Evolutionary conservation across 306 rosid species (phyloP).

Genomic region (Hippophae gyantsensis): DNA sequence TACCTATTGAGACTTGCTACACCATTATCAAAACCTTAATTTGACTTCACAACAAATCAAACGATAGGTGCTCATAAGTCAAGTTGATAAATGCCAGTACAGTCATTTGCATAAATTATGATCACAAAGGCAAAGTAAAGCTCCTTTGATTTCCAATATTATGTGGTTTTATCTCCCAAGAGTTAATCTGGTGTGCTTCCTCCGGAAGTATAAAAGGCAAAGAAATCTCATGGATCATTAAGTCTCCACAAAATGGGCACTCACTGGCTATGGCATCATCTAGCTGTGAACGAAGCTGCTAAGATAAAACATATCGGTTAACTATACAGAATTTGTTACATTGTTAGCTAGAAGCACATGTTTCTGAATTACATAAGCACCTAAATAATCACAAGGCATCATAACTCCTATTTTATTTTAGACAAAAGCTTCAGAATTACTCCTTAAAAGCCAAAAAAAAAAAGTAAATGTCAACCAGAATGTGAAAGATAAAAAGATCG

Average conservation of each 20-base stretch:
- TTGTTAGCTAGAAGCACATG: not conserved
- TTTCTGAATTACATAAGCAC: not conserved
- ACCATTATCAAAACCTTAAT: no score
- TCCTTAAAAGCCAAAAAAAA: not conserved
- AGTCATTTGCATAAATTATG: not conserved
- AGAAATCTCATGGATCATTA: slow-evolving; percentile 90
- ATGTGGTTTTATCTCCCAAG: slow-evolving; percentile 75
- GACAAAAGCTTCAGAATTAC: not conserved
- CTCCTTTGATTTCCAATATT: slow-evolving; percentile 62
- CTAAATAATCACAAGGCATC: not conserved
- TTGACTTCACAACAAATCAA: no score
- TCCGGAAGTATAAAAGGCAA: slow-evolving; percentile 58
- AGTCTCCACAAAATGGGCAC: slow-evolving; percentile 90
- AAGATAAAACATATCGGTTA: not conserved
- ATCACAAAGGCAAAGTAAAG: slow-evolving; percentile 47
- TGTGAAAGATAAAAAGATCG: not conserved
- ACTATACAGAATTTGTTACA: not conserved
- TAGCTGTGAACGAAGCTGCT: slow-evolving; percentile 84
- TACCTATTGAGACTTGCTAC: no score
- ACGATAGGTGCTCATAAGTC: no score
- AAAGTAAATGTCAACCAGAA: not conserved
- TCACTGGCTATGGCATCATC: slow-evolving; percentile 92
- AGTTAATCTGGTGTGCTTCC: slow-evolving; percentile 55
- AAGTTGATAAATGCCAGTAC: no score
- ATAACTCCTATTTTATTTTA: not conserved